Conservation (phyloP, 768 basidiomycete genomes). For the Guyanaporus albipodus region DNA sequence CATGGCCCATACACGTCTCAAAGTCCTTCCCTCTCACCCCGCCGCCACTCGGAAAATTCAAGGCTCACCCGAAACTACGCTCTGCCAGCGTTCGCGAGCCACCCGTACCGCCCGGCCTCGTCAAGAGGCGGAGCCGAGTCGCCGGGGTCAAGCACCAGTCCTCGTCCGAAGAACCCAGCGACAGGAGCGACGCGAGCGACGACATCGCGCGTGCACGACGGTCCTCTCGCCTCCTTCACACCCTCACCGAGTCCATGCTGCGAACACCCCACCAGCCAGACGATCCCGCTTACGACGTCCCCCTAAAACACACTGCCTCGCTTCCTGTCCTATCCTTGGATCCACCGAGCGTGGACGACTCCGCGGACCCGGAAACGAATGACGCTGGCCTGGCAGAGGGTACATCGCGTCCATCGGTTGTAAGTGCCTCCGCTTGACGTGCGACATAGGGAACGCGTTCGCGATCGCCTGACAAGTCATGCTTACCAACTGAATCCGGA, state of each 20-base stretch:
- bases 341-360: neutral
- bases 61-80: slow-evolving; percentile 30
- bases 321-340: slow-evolving; percentile 8
- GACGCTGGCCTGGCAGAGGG: slow-evolving; percentile 6
- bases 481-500: slow-evolving; percentile 22
- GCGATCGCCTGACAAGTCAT: slow-evolving; percentile 8
- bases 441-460: slow-evolving; percentile 10
- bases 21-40: slow-evolving; percentile 31
- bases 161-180: slow-evolving; percentile 28
- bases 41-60: slow-evolving; percentile 27
- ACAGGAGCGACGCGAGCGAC: slow-evolving; percentile 26
- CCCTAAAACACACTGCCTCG: slow-evolving; percentile 8
- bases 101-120: slow-evolving; percentile 31
- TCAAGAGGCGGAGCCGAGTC: slow-evolving; percentile 26
- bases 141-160: slow-evolving; percentile 21
- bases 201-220: slow-evolving; percentile 7
- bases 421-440: slow-evolving; percentile 24
- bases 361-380: neutral
- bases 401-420: slow-evolving; percentile 16
- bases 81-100: slow-evolving; percentile 26
- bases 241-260: neutral
- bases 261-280: slow-evolving; percentile 1
- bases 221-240: slow-evolving; percentile 3
- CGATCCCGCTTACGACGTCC: neutral
- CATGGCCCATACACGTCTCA: slow-evolving; percentile 26